A percentile compares a stretch with the other conserved stretches of the same genome.
These are phyloP conservation scores for Phlebiopsis flavidoalba DNA, from an alignment of 768 basidiomycete genomes.

Conservation along the genomic window DNA sequence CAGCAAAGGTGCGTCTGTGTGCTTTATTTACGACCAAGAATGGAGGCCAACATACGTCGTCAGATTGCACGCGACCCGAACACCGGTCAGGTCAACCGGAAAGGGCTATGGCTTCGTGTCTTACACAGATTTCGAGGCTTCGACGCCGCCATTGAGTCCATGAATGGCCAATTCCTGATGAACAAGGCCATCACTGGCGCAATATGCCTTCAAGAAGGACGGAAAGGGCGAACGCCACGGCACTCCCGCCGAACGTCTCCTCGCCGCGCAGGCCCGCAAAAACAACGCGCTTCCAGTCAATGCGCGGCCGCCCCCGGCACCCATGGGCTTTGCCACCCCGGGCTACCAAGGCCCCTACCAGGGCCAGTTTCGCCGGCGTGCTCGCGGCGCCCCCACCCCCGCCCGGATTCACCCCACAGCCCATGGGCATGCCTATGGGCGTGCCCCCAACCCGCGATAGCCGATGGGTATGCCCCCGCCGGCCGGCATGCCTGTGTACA, in stretches of 20 bases:
- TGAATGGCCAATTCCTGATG: constrained; percentile 97
- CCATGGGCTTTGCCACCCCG: constrained; percentile 65
- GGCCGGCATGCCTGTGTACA: constrained; percentile 42
- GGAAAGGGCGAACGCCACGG: constrained; percentile 98
- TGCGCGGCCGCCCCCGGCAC: constrained; percentile 70
- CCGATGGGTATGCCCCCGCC: constrained; percentile 33
- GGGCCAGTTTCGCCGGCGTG: constrained; percentile 91
- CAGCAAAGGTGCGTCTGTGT: constrained; percentile 63
- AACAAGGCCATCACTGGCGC: constrained; percentile 96
- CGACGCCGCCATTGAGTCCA: constrained; percentile 92
- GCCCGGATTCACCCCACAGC: constrained; percentile 69
- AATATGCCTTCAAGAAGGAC: constrained; percentile 99
- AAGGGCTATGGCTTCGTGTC: constrained; percentile 98
- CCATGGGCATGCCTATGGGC: constrained; percentile 31
- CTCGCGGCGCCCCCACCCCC: constrained; percentile 76
- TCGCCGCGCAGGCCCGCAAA: constrained; percentile 93
- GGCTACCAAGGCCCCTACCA: constrained; percentile 76
- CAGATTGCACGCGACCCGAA: constrained; percentile 90
- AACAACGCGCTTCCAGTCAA: constrained; percentile 85
- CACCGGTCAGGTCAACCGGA: constrained; percentile 73
- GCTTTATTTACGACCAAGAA: background rate
- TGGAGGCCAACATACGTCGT: constrained; percentile 1
- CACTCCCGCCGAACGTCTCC: constrained; percentile 91
- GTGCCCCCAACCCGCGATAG: constrained; percentile 31
- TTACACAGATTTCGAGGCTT: constrained; percentile 96